These are phyloP conservation scores for Closterium sp. DNA, from an alignment of 139 green algal species.

Conservation along the genomic window DNA sequence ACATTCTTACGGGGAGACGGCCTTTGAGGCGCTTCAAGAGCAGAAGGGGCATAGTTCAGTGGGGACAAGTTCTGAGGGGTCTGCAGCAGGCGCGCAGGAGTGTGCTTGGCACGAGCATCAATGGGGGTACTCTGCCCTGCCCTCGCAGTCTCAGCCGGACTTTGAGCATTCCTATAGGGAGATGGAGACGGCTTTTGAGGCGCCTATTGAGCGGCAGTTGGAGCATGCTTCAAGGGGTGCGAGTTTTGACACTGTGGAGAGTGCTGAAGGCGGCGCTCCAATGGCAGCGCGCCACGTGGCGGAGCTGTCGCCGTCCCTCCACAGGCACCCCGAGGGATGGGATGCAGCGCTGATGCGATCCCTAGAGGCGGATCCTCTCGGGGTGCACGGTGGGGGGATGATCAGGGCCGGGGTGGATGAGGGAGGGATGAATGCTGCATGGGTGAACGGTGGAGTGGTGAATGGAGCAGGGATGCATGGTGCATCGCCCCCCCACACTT, in stretches of 20 bases:
- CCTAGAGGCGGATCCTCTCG: not conserved
- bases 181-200: not conserved
- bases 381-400: not conserved
- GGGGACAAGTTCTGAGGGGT: too few species aligned
- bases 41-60: not conserved
- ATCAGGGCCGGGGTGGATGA: not conserved
- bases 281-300: not conserved
- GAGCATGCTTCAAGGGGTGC: not conserved
- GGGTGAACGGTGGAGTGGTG: too few species aligned
- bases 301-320: not conserved
- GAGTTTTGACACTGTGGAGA: too few species aligned
- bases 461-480: too few species aligned
- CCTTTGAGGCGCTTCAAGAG: too few species aligned
- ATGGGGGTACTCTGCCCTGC: not conserved
- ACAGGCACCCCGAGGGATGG: not conserved
- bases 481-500: not conserved
- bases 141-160: not conserved
- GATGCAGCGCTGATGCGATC: not conserved
- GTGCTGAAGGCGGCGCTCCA: not conserved
- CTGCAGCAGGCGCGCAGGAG: too few species aligned
- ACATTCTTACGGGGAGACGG: too few species aligned
- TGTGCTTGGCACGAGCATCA: not conserved
- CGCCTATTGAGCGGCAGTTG: not conserved
- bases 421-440: not conserved
- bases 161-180: not conserved